Percentiles rank a stretch among this genome's conserved stretches.
Evolutionary conservation across 768 basidiomycete species (phyloP).

Genomic region (Trametes maxima): DNA sequence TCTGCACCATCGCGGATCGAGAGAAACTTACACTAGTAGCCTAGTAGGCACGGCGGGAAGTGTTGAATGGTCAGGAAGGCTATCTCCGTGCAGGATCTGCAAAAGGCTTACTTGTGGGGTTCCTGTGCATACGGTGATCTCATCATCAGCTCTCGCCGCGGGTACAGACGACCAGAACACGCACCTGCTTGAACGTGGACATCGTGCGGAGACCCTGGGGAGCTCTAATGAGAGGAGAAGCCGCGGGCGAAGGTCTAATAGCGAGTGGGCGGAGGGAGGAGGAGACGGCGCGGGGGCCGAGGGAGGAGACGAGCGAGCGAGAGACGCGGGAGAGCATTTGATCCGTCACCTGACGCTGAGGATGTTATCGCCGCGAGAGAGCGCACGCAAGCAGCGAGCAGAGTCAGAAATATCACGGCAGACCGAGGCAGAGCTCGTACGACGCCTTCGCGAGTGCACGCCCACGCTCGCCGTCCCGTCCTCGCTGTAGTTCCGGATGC

Average conservation of each 20-base stretch:
- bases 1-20: neutral
- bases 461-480: too few species aligned
- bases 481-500: too few species aligned
- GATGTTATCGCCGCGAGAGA: constrained; percentile 7
- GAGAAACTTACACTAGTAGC: constrained; percentile 30
- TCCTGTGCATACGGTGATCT: constrained; percentile 32
- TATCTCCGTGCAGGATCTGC: neutral
- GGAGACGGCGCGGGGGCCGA: neutral
- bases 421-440: too few species aligned
- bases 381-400: neutral
- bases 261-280: constrained; percentile 10
- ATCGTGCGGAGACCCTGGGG: constrained; percentile 25
- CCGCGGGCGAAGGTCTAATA: constrained; percentile 1
- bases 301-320: constrained; percentile 15
- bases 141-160: neutral
- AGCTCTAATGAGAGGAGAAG: constrained; percentile 3
- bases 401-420: neutral
- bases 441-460: too few species aligned
- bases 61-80: neutral
- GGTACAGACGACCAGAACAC: neutral
- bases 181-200: constrained; percentile 40
- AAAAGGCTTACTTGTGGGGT: constrained; percentile 50
- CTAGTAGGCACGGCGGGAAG: constrained; percentile 7
- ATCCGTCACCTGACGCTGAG: constrained; percentile 26
- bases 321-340: constrained; percentile 23